phyloP scores from a whole-genome alignment of 1,139 yeast genomes.

The Geotrichum reessii region DNA sequence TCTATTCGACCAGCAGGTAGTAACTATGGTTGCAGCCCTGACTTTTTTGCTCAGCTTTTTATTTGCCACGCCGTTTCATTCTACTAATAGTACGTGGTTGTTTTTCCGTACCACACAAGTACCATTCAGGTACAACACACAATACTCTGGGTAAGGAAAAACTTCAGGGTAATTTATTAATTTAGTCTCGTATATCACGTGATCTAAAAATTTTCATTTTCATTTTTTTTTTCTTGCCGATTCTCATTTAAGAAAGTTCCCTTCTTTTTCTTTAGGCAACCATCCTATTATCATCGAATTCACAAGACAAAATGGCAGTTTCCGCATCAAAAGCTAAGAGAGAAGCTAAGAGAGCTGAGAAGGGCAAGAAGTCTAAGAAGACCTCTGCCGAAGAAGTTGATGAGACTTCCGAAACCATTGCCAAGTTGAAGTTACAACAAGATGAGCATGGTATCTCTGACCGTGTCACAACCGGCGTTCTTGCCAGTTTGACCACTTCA shows the following conservation, averaged over 20 bases:
- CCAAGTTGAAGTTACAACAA: slow-evolving; percentile 82
- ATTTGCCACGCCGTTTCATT: not conserved
- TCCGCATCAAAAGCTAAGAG: slow-evolving; percentile 97
- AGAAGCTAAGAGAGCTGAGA: slow-evolving; percentile 61
- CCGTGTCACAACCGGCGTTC: slow-evolving; percentile 96
- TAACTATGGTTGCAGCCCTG: not conserved
- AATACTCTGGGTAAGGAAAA: not conserved
- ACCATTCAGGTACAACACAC: not conserved
- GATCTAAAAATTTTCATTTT: not conserved
- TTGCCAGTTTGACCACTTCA: slow-evolving; percentile 81
- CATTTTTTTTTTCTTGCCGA: not conserved
- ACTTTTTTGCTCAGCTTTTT: not conserved
- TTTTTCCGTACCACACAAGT: not conserved
- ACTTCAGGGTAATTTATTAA: not conserved
- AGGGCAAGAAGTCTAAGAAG: slow-evolving; percentile 53
- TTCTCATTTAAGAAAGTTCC: not conserved
- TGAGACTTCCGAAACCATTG: slow-evolving; percentile 64
- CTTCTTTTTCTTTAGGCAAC: not conserved
- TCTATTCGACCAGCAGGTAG: not conserved
- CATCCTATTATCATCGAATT: not conserved
- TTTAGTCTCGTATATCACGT: not conserved
- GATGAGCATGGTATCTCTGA: slow-evolving; percentile 93
- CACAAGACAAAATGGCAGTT: slow-evolving; percentile 28
- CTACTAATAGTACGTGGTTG: not conserved
- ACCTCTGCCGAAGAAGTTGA: slow-evolving; percentile 45